These are phyloP conservation scores for Amanita exitialis DNA, from an alignment of 768 basidiomycete species.

Conservation along the genomic window DNA sequence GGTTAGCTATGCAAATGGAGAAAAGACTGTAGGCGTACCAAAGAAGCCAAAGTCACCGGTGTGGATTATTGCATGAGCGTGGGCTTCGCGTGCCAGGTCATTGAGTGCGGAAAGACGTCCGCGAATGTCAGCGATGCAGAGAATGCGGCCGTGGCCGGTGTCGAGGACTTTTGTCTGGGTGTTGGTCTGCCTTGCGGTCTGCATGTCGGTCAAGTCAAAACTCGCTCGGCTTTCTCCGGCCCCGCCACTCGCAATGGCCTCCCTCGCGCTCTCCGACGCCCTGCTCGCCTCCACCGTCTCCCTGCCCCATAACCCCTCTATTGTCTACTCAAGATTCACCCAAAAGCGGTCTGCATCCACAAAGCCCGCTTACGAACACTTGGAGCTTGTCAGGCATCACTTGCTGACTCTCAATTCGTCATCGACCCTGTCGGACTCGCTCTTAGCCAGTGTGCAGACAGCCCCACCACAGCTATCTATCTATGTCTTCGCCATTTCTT, in stretches of 20 bases:
- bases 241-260: conserved; percentile 6
- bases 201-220: conserved; percentile 26
- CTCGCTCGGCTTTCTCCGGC: conserved; percentile 13
- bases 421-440: conserved; percentile 32
- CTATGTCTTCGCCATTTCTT: conserved; percentile 48
- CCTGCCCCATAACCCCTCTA: conserved; percentile 37
- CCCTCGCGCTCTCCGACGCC: conserved; percentile 11
- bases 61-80: conserved; percentile 90
- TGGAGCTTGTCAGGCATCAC: conserved; percentile 48
- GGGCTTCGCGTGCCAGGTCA: conserved; percentile 78
- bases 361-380: conserved; percentile 22
- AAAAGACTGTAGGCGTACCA: conserved; percentile 34
- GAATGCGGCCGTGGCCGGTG: conserved; percentile 72
- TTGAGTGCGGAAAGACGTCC: conserved; percentile 85
- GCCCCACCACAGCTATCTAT: conserved; percentile 29
- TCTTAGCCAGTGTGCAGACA: conserved; percentile 42
- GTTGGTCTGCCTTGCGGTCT: conserved; percentile 45
- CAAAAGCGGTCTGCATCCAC: conserved; percentile 16
- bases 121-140: conserved; percentile 92
- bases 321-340: conserved; percentile 37
- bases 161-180: conserved; percentile 76
- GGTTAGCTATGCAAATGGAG: conserved; percentile 1
- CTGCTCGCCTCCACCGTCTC: conserved; percentile 23
- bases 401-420: conserved; percentile 29
- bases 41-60: conserved; percentile 99